phyloP scores from a whole-genome alignment of 2,329 filamentous ascomycete genomes.

The Calonectria multiphialidica region DNA sequence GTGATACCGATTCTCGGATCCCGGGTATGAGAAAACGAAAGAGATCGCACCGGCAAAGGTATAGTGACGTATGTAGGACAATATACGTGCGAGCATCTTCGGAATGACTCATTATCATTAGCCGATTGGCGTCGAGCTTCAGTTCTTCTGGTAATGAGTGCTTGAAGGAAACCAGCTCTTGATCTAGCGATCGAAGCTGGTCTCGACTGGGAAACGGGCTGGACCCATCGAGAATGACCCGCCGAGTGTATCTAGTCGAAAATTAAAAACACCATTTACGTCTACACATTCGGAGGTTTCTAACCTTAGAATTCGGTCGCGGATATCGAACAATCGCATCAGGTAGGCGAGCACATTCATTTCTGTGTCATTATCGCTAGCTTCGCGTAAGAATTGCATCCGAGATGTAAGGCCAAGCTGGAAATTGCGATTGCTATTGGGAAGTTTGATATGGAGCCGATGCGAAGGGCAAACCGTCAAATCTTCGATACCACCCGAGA shows the following conservation, averaged over 20 bases:
- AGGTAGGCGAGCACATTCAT: constrained; percentile 36
- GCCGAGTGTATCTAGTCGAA: constrained; percentile 28
- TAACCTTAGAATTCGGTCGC: constrained; percentile 39
- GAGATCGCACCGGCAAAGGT: constrained; percentile 40
- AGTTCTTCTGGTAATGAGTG: constrained; percentile 36
- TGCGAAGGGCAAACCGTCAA: constrained; percentile 40
- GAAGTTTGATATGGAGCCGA: constrained; percentile 41
- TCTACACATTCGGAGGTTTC: fast-evolving
- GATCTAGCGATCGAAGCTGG: constrained; percentile 27
- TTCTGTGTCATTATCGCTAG: not conserved
- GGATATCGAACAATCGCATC: constrained; percentile 36
- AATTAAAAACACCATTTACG: not conserved
- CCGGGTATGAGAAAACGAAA: constrained; percentile 42
- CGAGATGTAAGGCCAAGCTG: constrained; percentile 38
- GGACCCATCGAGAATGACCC: constrained; percentile 28
- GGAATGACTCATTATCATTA: constrained; percentile 43
- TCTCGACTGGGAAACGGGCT: constrained; percentile 33
- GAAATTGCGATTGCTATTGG: constrained; percentile 41
- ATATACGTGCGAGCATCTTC: constrained; percentile 36
- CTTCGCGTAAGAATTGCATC: constrained; percentile 26
- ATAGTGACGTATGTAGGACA: constrained; percentile 28
- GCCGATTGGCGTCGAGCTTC: constrained; percentile 21
- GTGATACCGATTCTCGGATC: constrained; percentile 37
- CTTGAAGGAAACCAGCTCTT: constrained; percentile 34
- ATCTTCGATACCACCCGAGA: constrained; percentile 46